A percentile compares a stretch with the other conserved stretches of the same genome.
Conservation (phyloP, 2,329 filamentous ascomycete genomes). For the Keithomyces neogunnii region DNA sequence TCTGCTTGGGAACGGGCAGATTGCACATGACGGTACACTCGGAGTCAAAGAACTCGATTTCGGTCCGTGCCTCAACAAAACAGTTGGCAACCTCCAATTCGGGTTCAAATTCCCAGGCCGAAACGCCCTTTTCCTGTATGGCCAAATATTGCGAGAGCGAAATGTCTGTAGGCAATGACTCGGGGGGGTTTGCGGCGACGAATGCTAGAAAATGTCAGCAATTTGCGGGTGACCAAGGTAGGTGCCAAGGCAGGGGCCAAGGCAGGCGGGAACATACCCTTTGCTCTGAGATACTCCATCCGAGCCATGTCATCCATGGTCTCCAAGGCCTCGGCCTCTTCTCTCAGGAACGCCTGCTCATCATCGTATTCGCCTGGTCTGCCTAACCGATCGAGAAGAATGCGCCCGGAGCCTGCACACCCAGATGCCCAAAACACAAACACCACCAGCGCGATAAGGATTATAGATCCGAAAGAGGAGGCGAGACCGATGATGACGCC, state of each 20-base stretch:
- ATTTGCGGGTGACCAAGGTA: neutral
- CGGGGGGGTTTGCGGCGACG: slow-evolving; percentile 85
- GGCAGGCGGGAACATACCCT: slow-evolving; percentile 53
- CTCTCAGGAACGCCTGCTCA: slow-evolving; percentile 86
- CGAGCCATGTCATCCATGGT: slow-evolving; percentile 89
- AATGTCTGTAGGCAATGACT: slow-evolving; percentile 93
- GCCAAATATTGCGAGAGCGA: slow-evolving; percentile 95
- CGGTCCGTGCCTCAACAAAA: slow-evolving; percentile 91
- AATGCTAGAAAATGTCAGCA: slow-evolving; percentile 55
- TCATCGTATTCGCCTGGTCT: slow-evolving; percentile 95
- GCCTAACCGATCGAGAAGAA: slow-evolving; percentile 87
- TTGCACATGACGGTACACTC: slow-evolving; percentile 98
- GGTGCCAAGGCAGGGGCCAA: neutral
- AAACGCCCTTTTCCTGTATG: slow-evolving; percentile 99
- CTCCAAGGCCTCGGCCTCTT: slow-evolving; percentile 92
- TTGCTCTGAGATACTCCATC: slow-evolving; percentile 86
- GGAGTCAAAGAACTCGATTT: slow-evolving; percentile 98
- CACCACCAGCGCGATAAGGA: slow-evolving; percentile 73
- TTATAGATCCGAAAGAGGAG: slow-evolving; percentile 86
- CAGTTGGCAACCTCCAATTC: slow-evolving; percentile 98
- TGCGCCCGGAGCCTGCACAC: slow-evolving; percentile 70
- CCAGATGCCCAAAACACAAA: slow-evolving; percentile 80
- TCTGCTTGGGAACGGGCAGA: slow-evolving; percentile 93
- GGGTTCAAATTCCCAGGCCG: slow-evolving; percentile 99
- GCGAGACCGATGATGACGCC: slow-evolving; percentile 92